Percentiles rank a stretch among this genome's conserved stretches.
Conservation (phyloP, 2,329 filamentous ascomycete genomes). For the Volutella citrinella region DNA sequence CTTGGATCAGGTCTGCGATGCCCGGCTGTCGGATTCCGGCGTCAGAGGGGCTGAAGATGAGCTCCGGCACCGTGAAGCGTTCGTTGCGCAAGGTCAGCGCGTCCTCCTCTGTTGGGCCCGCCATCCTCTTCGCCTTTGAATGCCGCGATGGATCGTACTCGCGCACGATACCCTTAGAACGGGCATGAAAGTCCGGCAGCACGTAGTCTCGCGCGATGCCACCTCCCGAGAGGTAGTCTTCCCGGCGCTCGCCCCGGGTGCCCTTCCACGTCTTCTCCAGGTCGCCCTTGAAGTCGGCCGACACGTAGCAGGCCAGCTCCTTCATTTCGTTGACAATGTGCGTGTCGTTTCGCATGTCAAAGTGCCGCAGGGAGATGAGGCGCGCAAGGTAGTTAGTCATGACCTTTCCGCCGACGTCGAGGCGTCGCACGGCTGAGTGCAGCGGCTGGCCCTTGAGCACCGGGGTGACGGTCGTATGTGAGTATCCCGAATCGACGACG, state of each 20-base stretch:
- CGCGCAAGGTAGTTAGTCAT: conserved; percentile 92
- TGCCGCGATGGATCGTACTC: conserved; percentile 71
- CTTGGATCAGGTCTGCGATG: conserved; percentile 76
- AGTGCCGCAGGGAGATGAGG: conserved; percentile 84
- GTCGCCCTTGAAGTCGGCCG: conserved; percentile 70
- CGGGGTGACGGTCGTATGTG: conserved; percentile 86
- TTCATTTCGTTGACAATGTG: conserved; percentile 97
- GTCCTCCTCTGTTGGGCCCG: conserved; percentile 60
- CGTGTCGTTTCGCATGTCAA: conserved; percentile 92
- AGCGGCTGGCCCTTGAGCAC: conserved; percentile 77
- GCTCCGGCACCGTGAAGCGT: conserved; percentile 83
- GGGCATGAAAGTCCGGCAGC: conserved; percentile 71
- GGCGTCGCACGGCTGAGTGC: conserved; percentile 75
- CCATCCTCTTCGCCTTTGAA: conserved; percentile 47
- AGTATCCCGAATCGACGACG: conserved; percentile 88
- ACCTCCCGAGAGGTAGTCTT: conserved; percentile 45
- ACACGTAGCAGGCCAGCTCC: conserved; percentile 82
- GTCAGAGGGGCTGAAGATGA: conserved; percentile 83
- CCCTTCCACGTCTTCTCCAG: conserved; percentile 85
- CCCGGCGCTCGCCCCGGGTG: conserved; percentile 56
- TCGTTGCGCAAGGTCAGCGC: conserved; percentile 86
- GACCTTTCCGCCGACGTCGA: conserved; percentile 90
- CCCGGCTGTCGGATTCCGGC: conserved; percentile 82
- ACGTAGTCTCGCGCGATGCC: conserved; percentile 87
- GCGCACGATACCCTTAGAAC: conserved; percentile 64